phyloP scores from a whole-genome alignment of 805 yeast genomes.

The Saccharomycopsis fermentans region DNA sequence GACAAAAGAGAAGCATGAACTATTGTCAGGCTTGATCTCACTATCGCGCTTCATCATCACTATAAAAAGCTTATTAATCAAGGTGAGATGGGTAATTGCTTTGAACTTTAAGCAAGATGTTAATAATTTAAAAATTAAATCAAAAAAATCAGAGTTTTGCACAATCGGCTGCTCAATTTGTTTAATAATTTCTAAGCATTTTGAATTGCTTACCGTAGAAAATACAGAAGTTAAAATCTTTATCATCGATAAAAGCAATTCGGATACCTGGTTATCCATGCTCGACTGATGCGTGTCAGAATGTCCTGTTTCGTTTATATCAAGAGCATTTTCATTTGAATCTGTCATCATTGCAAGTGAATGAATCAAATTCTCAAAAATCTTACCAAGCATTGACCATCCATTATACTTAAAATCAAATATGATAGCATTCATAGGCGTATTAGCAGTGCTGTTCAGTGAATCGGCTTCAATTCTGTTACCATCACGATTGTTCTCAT shows the following conservation, averaged over 20 bases:
- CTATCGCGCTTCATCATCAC: slow-evolving; percentile 31
- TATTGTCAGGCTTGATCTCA: not conserved
- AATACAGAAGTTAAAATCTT: slow-evolving; percentile 5
- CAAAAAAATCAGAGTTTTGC: slow-evolving; percentile 20
- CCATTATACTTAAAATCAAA: slow-evolving; percentile 73
- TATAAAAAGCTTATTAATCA: slow-evolving; percentile 9
- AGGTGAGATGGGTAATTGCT: slow-evolving; percentile 2
- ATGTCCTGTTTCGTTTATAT: not conserved
- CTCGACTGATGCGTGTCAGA: not conserved
- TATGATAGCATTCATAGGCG: slow-evolving; percentile 37
- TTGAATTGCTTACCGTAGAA: not conserved
- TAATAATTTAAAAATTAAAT: slow-evolving; percentile 12
- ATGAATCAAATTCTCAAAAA: slow-evolving; percentile 50
- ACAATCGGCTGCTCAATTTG: slow-evolving; percentile 5
- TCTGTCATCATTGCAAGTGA: slow-evolving; percentile 28
- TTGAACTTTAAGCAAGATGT: slow-evolving; percentile 2
- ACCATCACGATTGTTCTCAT: not conserved
- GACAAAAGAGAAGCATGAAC: slow-evolving; percentile 25
- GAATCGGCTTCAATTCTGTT: not conserved
- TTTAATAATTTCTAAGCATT: slow-evolving; percentile 4
- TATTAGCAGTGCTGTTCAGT: not conserved
- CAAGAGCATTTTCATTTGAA: slow-evolving; percentile 8
- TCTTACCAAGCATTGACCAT: slow-evolving; percentile 77
- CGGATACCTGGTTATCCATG: slow-evolving; percentile 20
- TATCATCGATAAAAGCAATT: slow-evolving; percentile 3